phyloP scores from a whole-genome alignment of 2,329 filamentous ascomycete species.

The Pyricularia sp. region DNA sequence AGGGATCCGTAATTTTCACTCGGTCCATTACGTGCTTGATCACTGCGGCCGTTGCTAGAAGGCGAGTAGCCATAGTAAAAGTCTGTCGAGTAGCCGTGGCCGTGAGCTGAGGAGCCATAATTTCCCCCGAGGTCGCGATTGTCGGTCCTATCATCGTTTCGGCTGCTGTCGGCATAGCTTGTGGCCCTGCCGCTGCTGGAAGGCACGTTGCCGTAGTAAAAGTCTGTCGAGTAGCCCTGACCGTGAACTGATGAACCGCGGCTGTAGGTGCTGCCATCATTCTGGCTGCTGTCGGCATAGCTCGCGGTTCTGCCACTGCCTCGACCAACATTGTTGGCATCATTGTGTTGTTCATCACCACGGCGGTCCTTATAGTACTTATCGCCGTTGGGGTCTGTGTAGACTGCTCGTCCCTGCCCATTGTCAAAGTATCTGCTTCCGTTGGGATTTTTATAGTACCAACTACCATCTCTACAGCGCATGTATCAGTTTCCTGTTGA shows the following conservation, averaged over 20 bases:
- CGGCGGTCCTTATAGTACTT: not conserved
- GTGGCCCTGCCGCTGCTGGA: not conserved
- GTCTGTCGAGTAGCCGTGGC: not conserved
- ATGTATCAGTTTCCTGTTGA: not conserved
- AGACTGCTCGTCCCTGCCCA: not conserved
- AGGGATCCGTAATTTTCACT: not conserved
- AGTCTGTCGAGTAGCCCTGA: not conserved
- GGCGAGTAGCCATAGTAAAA: not conserved
- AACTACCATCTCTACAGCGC: not conserved
- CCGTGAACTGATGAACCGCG: too few relatives aligned
- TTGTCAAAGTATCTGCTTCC: not conserved
- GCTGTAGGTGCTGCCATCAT: too few relatives aligned
- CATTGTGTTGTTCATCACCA: not conserved
- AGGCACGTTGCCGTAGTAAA: not conserved
- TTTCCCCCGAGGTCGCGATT: too few relatives aligned
- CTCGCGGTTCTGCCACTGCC: too few relatives aligned
- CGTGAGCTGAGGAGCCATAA: too few relatives aligned
- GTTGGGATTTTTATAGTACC: not conserved
- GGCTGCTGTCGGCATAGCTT: too few relatives aligned
- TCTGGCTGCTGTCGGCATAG: too few relatives aligned
- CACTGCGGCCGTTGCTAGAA: not conserved
- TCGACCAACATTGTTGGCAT: too few relatives aligned
- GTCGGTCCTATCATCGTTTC: too few relatives aligned
- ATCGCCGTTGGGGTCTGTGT: not conserved
- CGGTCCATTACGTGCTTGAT: not conserved